A percentile compares a stretch with the other conserved stretches of the same genome.
Conservation (phyloP, 1,284 basidiomycete genomes). For the Cryptococcus deneoformans region DNA sequence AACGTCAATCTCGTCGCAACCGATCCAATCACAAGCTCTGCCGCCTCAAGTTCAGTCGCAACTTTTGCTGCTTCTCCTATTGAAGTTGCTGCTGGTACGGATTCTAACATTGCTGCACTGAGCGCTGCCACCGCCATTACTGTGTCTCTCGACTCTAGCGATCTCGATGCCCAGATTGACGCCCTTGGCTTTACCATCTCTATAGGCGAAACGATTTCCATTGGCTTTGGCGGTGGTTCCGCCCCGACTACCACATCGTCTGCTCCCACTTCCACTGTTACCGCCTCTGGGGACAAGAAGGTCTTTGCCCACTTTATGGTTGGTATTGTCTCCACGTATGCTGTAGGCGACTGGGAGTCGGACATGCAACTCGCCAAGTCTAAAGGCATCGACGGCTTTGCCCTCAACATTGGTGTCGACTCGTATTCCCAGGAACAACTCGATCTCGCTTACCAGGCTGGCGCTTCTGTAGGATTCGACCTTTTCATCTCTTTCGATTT, state of each 20-base stretch:
- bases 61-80: background rate
- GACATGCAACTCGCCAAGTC: conserved; percentile 42
- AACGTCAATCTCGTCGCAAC: conserved; percentile 2
- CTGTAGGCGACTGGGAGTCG: conserved; percentile 27
- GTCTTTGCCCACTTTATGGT: conserved; percentile 49
- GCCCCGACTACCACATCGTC: background rate
- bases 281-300: conserved; percentile 17
- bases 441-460: conserved; percentile 42
- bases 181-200: background rate
- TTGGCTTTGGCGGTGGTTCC: background rate
- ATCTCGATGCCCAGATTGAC: background rate
- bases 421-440: conserved; percentile 39
- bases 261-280: background rate
- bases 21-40: background rate
- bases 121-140: background rate
- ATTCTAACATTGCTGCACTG: background rate
- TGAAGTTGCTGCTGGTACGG: background rate
- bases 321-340: conserved; percentile 39
- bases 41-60: background rate
- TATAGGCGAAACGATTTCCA: background rate
- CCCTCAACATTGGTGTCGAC: conserved; percentile 47
- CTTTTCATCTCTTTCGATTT: conserved; percentile 50
- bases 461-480: conserved; percentile 26
- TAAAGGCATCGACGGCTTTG: conserved; percentile 46
- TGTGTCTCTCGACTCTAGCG: background rate